Evolutionary conservation across 2,329 filamentous ascomycete genomes (phyloP), one percentile per base, ranked within the genome.

Genomic region (Aspergillus novoparasiticus): DNA sequence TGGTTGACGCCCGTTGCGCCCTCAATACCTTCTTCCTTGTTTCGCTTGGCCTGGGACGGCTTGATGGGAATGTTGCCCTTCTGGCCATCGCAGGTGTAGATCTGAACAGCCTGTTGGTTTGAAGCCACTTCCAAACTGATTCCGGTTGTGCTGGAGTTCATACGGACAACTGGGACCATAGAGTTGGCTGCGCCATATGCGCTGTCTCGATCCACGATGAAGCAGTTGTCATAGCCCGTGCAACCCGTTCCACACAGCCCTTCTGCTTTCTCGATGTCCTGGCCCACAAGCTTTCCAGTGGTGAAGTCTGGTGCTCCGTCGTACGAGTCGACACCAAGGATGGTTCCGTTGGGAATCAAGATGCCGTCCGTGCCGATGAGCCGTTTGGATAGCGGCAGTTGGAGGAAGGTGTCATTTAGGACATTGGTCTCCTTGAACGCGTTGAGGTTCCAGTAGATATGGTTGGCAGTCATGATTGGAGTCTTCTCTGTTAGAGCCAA

Each of bases 41-140:
- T 87, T 23, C 85, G 83, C 59, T 80, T 76, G 57, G 74, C 75
- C 72, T 77, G 79, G 21, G 76, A 80, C 59, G 72, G 62, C 71
- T 79, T 82, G 59, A 80, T 77, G 6, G 78, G 73, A 50, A 80
- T 79, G 59, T 76, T 83, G 69, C 92, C 92, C 78, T 96, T 89
- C 80, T 92, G 88, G 26, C 87, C 86, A 71, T 87, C 88, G 83
- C 94, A 97, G 66, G 87, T 89, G 83, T 96, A 97, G 71, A 97
- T 85, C 80, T 97, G 94, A 79, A 96, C 89, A 4, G 92, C 93
- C 12, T 91, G 87, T 81, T 97, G 93, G 80, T 97, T 92, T 9
- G 89, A 88, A 78, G 85, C 92, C 69, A 97, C 82, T 62, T 96
- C 91, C 62, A 97, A 75, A 74, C 88, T 87, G 76, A 97, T 97